Base-by-base conservation (phyloP, 805 yeast species). In the Saccharomycopsis sp. region DNA sequence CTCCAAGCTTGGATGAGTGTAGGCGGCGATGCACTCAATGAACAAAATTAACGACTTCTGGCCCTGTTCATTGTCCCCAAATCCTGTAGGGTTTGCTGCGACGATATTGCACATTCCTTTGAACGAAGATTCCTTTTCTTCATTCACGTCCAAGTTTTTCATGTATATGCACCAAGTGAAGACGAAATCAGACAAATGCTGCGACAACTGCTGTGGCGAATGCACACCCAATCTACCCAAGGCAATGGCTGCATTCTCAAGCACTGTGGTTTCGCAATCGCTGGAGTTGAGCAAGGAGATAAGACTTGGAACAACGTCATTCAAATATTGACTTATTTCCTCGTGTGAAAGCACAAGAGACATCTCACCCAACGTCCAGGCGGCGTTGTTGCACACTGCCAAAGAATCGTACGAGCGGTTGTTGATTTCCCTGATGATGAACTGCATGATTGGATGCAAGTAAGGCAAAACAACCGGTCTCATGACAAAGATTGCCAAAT, bases 301-400 rank as follows among this genome's bases (percentile, higher is more conserved):
- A 57, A 89, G 70, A 21, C 83, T 70, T 50, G 74, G 76, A 61
- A 84, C 74, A 62, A 87, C 70, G 60, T 82, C 82, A 44, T 69
- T 71, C 51, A 85, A 68, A 65, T 79, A 85, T 15, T 82, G 83
- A 50, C 72, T 72, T 61, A 85, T 64, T 46, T 76, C 75, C 0
- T 75, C 73, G 20, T 70, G 70, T 2, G 78, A 68, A 15, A 81
- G 66, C 57, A 88, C 79, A 66, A 91, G 75, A 2, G 89, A 78
- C 34, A 94, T 82, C 69, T 94, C 96, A 50, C 99, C 98, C 14
- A 88, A 73, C 1, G 97, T 82, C 99, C 99, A 94, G 53, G 89
- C 83, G 1, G 98, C 94, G 70, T 94, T 94, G 71, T 88, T 89
- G 65, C 85, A 84, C 1, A 87, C 90, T 0, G 92, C 82, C 60